Conservation (phyloP, 129 eudicot genomes). For the Escallonia herrerae region DNA sequence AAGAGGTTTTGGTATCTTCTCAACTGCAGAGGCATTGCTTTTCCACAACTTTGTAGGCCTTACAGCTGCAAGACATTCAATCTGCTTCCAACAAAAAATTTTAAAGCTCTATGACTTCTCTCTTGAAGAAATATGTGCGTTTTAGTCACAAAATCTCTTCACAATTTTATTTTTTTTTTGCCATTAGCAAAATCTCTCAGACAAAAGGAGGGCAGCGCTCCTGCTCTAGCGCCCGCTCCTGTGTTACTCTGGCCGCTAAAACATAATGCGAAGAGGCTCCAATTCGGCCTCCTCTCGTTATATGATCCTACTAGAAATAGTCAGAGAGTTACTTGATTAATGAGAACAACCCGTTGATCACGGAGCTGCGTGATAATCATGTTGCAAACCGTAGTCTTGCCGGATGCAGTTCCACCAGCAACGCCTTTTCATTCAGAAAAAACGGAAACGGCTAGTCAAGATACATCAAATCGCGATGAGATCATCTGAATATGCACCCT, state of each 20-base stretch:
- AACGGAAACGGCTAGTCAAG: neutral
- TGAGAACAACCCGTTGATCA: constrained; percentile 83
- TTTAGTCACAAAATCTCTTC: too few species aligned
- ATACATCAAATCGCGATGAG: neutral
- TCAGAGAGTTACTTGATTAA: constrained; percentile 50
- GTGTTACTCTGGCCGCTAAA: neutral
- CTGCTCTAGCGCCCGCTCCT: neutral
- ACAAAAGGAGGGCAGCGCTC: neutral
- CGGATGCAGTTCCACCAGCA: constrained; percentile 95
- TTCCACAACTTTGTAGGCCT: too few species aligned
- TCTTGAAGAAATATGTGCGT: too few species aligned
- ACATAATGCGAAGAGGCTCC: neutral
- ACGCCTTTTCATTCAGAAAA: constrained; percentile 45
- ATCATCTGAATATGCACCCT: neutral
- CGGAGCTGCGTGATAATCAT: constrained; percentile 73
- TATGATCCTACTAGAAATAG: too few species aligned
- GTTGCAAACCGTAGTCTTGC: constrained; percentile 89
- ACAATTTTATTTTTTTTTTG: too few species aligned
- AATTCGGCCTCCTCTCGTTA: too few species aligned
- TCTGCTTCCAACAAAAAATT: too few species aligned
- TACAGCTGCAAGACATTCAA: too few species aligned
- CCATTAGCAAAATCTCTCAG: too few species aligned
- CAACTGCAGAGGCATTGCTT: too few species aligned
- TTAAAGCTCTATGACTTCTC: too few species aligned
- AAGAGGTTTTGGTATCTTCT: neutral